A percentile compares a stretch with the other conserved stretches of the same genome.
phyloP scores from a whole-genome alignment of 768 basidiomycete genomes.

The Chalciporus sphaerocephalus region DNA sequence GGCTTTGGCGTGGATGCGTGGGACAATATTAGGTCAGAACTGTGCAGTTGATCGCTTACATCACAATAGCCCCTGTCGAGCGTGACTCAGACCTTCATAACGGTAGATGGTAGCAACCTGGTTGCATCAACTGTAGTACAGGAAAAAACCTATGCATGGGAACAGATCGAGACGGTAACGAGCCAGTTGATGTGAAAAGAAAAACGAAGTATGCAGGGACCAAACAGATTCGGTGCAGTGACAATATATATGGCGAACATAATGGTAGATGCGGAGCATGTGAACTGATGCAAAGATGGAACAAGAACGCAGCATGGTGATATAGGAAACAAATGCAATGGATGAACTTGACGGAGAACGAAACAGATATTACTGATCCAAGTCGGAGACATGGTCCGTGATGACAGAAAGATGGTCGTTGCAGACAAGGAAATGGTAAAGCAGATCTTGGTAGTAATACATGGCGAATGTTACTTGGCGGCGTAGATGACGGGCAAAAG shows the following conservation, averaged over 20 bases:
- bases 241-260: slow-evolving; percentile 10
- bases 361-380: slow-evolving; percentile 25
- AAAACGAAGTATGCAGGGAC: neutral
- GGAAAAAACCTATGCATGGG: neutral
- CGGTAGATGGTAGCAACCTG: neutral
- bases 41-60: slow-evolving; percentile 24
- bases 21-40: slow-evolving; percentile 26
- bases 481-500: slow-evolving; percentile 18
- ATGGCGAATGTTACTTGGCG: slow-evolving; percentile 19
- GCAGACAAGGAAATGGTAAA: slow-evolving; percentile 12
- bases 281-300: slow-evolving; percentile 14
- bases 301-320: slow-evolving; percentile 26
- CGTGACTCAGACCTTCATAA: neutral
- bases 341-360: neutral
- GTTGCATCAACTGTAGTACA: slow-evolving; percentile 2
- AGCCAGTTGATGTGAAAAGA: neutral
- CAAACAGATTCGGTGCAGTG: slow-evolving; percentile 9
- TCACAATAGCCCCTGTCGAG: neutral
- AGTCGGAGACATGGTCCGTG: slow-evolving; percentile 30
- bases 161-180: neutral
- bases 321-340: slow-evolving; percentile 15
- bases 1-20: slow-evolving; percentile 23
- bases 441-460: slow-evolving; percentile 27
- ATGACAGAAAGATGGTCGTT: slow-evolving; percentile 19
- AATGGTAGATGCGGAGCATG: slow-evolving; percentile 20